Evolutionary conservation across 108 stramenopile genomes (phyloP), one percentile per base, ranked within the genome.

Genomic region (Nannochloropsis salina): DNA sequence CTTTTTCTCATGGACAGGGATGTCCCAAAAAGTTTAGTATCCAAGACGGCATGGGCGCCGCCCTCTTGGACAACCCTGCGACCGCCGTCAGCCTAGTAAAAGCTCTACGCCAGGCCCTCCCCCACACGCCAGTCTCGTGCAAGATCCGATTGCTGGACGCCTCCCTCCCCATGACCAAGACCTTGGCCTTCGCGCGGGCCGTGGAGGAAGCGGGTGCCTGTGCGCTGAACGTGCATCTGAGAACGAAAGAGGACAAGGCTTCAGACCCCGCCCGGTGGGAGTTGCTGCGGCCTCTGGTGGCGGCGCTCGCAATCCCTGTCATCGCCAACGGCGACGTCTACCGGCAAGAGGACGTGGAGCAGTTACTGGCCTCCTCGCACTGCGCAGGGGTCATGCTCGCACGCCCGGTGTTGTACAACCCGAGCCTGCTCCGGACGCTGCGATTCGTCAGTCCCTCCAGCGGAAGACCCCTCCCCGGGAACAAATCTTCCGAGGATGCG

Each of bases 291-390:
- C 88, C 95, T 81, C 94, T 98, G 10, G 92, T 98, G 47, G 84
- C 86, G 83, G 86, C 88, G 83, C 85, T 90, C 12, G 15, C 20
- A 18, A 88, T 90, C 21, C 89, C 90, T 41, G 87, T 90, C 44
- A 20, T 96, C 21, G 82, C 95, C 82, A 98, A 98, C 90, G 97
- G 97, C 9, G 97, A 98, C 84, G 92, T 96, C 85, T 98, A 96
- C 87, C 94, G 94, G 9, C 88, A 94, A 41, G 89, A 90, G 51
- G 96, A 96, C 87, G 92, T 94, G 47, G 42, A 80, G 22, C 90
- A 92, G 80, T 92, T 96, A 83, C 43, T 82, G 41, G 81, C 85
- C 42, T 85, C 86, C 51, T 44, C 84, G n/a, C 95, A 93, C 20
- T 93, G 94, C 47, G 93, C 93, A 42, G 92, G 91, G 15, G 93